Base-by-base conservation (phyloP, 1,139 yeast species). In the Starmera stellimalicola region DNA sequence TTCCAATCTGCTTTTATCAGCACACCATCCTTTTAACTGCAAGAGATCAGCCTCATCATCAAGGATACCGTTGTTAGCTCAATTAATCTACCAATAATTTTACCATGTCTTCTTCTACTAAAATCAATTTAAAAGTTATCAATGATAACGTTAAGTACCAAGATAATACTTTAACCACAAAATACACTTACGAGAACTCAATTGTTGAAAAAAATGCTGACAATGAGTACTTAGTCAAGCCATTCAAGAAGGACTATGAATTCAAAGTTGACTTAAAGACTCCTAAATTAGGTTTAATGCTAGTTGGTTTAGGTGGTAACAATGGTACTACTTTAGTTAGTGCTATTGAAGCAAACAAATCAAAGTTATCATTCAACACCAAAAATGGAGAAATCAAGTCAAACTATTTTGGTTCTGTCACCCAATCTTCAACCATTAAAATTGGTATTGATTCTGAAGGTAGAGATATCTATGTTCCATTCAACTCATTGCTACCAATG, bases 301-400 rank as follows among this genome's bases (percentile, higher is more conserved):
- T 88, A 46, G 96, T 88, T 35, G 97, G 97, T 48, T 70, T 87
- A 48, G 97, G 96, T 51, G 97, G 97, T 63, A 88, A 88, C 69
- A 88, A 88, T 55, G 97, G 97, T 61, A 72, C 95, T 41, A 88
- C 97, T 17, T 69, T 88, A 50, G 73, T 87, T 39, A 87, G 93
- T 34, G 80, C 95, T 15, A 70, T 80, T 35, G 72, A 82, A 48
- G 94, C 96, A 40, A 88, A 88, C 68, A 84, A 82, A 54, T 71
- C 82, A 60, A 70, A 81, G 44, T 62, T 88, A 42, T 62, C 73
- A 34, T 88, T 88, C 64, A 77, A 83, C 53, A 87, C 82, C 52
- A 85, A 85, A 65, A 82, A 77, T 44, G 94, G 95, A 37, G 67
- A 66, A 30, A 70, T 77, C 34, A 76, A 79, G 55, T 85, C 95